Evolutionary conservation across 2,329 filamentous ascomycete species (phyloP).

Genomic region (Colletotrichum sidae): DNA sequence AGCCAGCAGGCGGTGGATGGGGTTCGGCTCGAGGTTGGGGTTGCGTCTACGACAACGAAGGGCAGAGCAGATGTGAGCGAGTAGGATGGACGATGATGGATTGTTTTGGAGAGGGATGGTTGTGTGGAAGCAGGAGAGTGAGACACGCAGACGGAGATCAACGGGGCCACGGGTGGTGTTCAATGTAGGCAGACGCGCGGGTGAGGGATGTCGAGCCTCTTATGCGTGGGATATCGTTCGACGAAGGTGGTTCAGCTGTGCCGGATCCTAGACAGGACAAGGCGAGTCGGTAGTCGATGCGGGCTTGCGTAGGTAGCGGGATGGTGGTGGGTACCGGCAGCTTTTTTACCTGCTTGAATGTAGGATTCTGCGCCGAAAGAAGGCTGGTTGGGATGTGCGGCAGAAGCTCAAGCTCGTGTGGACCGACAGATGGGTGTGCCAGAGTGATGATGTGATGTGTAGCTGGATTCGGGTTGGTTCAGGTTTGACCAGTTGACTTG

Average conservation of each 20-base stretch:
- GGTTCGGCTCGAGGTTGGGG: constrained; percentile 12
- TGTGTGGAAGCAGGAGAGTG: constrained; percentile 21
- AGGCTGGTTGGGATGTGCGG: constrained; percentile 29
- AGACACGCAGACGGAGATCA: constrained; percentile 32
- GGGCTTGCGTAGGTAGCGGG: constrained; percentile 25
- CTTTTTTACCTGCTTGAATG: constrained; percentile 26
- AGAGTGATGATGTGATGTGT: constrained; percentile 38
- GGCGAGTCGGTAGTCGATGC: constrained; percentile 31
- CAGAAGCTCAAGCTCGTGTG: constrained; percentile 13
- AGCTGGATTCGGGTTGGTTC: constrained; percentile 26
- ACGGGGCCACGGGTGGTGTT: background rate
- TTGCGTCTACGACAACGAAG: constrained; percentile 9
- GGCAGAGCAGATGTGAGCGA: constrained; percentile 1
- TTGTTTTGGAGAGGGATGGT: constrained; percentile 9
- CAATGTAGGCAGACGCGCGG: constrained; percentile 23
- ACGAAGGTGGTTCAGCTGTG: constrained; percentile 20
- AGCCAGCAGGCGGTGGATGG: constrained; percentile 25
- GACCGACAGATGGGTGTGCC: constrained; percentile 22
- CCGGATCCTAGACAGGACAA: constrained; percentile 21
- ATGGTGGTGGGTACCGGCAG: constrained; percentile 32
- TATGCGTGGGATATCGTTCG: constrained; percentile 32
- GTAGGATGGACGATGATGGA: background rate
- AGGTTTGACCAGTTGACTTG: constrained; percentile 31
- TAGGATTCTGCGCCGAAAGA: constrained; percentile 27
- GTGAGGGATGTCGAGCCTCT: constrained; percentile 34